Evolutionary conservation across 805 yeast species (phyloP).

Genomic region (Candida glaebosa): DNA sequence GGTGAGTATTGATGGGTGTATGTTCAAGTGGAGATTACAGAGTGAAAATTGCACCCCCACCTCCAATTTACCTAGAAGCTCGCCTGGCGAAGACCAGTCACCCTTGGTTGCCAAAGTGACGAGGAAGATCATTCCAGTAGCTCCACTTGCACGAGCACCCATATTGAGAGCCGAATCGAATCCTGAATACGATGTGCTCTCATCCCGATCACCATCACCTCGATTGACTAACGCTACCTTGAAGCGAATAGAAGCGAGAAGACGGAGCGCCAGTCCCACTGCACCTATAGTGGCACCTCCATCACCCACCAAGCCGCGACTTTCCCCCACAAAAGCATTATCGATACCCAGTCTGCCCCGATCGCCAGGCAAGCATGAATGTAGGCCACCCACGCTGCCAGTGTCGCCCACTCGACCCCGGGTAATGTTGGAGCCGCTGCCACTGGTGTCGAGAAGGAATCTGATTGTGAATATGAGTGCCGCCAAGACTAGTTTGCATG

Average conservation of each 20-base stretch:
- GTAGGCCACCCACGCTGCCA: neutral
- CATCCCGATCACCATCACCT: conserved; percentile 17
- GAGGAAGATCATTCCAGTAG: conserved; percentile 26
- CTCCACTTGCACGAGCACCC: conserved; percentile 8
- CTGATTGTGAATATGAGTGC: neutral
- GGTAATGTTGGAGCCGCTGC: neutral
- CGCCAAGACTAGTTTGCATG: neutral
- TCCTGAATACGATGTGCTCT: neutral
- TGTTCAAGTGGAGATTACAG: conserved; percentile 44
- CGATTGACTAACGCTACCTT: conserved; percentile 29
- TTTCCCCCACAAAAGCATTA: conserved; percentile 7
- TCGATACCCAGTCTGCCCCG: conserved; percentile 5
- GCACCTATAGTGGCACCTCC: conserved; percentile 1
- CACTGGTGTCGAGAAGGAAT: neutral
- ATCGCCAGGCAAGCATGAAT: neutral
- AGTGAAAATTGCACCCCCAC: conserved; percentile 3
- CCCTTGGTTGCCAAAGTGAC: conserved; percentile 28
- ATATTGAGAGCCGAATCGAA: conserved; percentile 1
- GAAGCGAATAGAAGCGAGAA: conserved; percentile 29
- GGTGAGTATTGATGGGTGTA: conserved; percentile 52
- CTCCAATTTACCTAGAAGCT: neutral
- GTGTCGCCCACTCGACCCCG: conserved; percentile 2
- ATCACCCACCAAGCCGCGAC: neutral
- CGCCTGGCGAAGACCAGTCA: conserved; percentile 2
- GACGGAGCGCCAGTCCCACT: conserved; percentile 10